phyloP scores from a whole-genome alignment of 116 monocot species.

The Phalaenopsis hybrid region DNA sequence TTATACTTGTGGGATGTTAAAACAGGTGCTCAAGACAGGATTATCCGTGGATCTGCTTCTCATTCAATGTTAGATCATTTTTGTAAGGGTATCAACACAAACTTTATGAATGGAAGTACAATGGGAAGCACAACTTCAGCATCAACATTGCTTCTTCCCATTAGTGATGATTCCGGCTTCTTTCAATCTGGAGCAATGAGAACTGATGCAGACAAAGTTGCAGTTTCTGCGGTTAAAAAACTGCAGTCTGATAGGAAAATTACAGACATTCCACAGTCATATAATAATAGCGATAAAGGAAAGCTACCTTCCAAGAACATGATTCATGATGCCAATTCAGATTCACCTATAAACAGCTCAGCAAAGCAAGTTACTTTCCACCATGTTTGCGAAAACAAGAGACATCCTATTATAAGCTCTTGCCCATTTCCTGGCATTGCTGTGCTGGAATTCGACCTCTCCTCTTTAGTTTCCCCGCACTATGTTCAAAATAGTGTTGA shows the following conservation, averaged over 20 bases:
- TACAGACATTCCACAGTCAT: slow-evolving; percentile 16
- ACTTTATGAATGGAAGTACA: slow-evolving; percentile 36
- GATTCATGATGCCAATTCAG: slow-evolving; percentile 20
- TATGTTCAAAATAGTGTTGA: slow-evolving; percentile 13
- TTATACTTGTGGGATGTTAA: slow-evolving; percentile 94
- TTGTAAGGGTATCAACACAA: slow-evolving; percentile 49
- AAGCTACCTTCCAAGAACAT: slow-evolving; percentile 21
- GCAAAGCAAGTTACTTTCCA: slow-evolving; percentile 14
- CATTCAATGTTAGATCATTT: slow-evolving; percentile 82
- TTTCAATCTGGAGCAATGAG: slow-evolving; percentile 14
- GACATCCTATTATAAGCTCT: slow-evolving; percentile 55
- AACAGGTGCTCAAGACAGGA: slow-evolving; percentile 71
- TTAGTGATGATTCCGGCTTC: slow-evolving; percentile 44
- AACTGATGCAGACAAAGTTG: slow-evolving; percentile 15
- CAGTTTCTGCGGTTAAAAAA: slow-evolving; percentile 3
- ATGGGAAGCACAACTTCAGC: slow-evolving; percentile 66
- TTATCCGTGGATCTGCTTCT: slow-evolving; percentile 67
- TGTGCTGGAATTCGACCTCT: slow-evolving; percentile 71
- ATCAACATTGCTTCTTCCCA: slow-evolving; percentile 51
- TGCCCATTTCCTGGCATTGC: slow-evolving; percentile 83
- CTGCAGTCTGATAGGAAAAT: slow-evolving; percentile 10
- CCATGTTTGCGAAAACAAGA: slow-evolving; percentile 16
- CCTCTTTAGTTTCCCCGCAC: slow-evolving; percentile 38
- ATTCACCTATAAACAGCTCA: slow-evolving; percentile 27
- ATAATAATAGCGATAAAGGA: slow-evolving; percentile 17